Evolutionary conservation across 1,284 basidiomycete species (phyloP), one percentile per base, ranked within the genome.

Genomic region (Pseudozyma thailandica): DNA sequence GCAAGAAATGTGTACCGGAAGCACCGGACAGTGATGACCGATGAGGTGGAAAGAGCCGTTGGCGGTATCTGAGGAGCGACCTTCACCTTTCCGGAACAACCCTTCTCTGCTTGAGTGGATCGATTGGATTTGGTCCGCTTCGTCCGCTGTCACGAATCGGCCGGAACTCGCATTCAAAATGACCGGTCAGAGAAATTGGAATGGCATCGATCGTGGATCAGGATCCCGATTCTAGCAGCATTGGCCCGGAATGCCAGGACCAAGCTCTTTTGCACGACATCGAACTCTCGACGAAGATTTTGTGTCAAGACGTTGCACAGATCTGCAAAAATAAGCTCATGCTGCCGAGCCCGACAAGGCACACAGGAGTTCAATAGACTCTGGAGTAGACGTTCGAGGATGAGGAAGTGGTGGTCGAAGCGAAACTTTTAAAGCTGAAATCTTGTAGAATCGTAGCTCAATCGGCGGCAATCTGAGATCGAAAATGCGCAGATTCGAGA

Each of bases 41-140:
- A 18, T 18, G 33, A 31, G 15, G 25, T 47, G 43, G 48, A 55
- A 55, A 55, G 43, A 62, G 25, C 52, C 52, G 52, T 30, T 16
- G n/a, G 18, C 39, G 10, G 39, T 18, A 37, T 25, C 46, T 28
- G 21, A 26, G 33, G 23, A 20, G n/a, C 15, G 37, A 38, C 25
- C 16, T 8, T 39, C 10, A 26, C 16, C 20, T 33, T 33, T 54
- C 52, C 52, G 59, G 38, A 42, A 42, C 20, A 38, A 15, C 20
- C 50, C 58, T 53, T 31, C 21, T 31, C 15, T 9, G 27, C 10
- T 26, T 16, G 16, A n/a, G 28, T 6, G 10, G n/a, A 20, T 13
- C 23, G 23, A 15, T 31, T 15, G 41, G 15, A 16, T 28, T 53
- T 53, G 33, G 31, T 20, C 60, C 60, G 60, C 60, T 52, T 63